Evolutionary conservation across 2,329 filamentous ascomycete genomes (phyloP), one percentile per base, ranked within the genome.

Genomic region (Aspergillus neotritici): DNA sequence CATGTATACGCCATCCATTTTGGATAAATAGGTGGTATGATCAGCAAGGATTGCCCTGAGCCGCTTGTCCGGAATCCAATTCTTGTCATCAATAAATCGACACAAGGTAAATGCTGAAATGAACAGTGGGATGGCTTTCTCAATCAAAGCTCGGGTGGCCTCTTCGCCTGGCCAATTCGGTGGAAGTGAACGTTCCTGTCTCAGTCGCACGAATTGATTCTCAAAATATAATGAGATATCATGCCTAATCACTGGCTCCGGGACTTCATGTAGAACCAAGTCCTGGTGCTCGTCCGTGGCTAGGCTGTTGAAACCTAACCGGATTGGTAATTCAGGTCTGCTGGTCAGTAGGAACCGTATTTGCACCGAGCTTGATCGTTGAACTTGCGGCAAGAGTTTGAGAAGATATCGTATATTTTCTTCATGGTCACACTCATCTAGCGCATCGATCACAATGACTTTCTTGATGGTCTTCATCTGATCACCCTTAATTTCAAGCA

Each of bases 81-180:
- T 43, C 12, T n/a, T 8, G 41, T 61, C 53, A 14, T 39, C 42
- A 13, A 64, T 38, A 46, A 58, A 58, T 3, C 54, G 60, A 48
- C 50, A 63, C 11, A 56, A 30, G 11, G 61, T 59, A 12, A 49
- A 38, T 7, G 53, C 53, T 14, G 37, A 63, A 34, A 55, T 63
- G 32, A 67, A 65, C 21, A 65, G 44, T 15, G 60, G 55, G 34
- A 44, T 34, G 13, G 64, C 46, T 37, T 59, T 56, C n/a, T 54
- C 14, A 4, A 46, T 34, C 17, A 50, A 11, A 1, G 11, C n/a
- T 8, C 28, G 14, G 9, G 38, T 34, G 9, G 28, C 30, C 2
- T 7, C 34, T 3, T 46, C 31, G 3, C 47, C 36, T 9, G 47
- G 43, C 43, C 47, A 49, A 11, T 46, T 17, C 4, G 29, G 14